Percentiles rank a stretch among this genome's conserved stretches.
Conservation (phyloP, 371 early-diverging fungal genomes). For the Haplosporangium sp. region DNA sequence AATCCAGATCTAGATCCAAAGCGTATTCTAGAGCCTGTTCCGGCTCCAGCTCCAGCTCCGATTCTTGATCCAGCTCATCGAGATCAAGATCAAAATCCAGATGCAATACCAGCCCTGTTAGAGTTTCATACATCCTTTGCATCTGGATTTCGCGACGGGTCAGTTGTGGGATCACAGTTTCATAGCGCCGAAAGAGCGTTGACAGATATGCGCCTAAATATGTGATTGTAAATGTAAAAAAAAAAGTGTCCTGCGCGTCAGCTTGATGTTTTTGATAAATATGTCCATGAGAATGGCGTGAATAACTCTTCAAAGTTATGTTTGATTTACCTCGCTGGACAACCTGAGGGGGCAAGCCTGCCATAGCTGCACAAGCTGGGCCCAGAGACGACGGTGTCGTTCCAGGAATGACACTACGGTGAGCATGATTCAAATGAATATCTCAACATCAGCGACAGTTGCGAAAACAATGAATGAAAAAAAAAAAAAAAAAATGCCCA, state of each 20-base stretch:
- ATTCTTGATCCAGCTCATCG: neutral
- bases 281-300: neutral
- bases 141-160: conserved; percentile 17
- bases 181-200: conserved; percentile 41
- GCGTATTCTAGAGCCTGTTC: too few relatives aligned
- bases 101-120: conserved; percentile 18
- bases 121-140: conserved; percentile 26
- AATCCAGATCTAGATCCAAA: too few relatives aligned
- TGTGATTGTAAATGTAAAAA: neutral
- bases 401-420: conserved; percentile 28
- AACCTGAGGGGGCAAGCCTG: conserved; percentile 25
- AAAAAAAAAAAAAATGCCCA: neutral
- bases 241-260: neutral
- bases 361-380: conserved; percentile 44
- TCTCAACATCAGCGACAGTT: neutral
- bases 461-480: too few relatives aligned
- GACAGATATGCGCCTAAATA: conserved; percentile 26
- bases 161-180: conserved; percentile 33
- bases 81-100: conserved; percentile 17
- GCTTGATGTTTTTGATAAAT: neutral
- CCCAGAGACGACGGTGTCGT: conserved; percentile 40
- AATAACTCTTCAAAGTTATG: neutral
- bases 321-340: conserved; percentile 32
- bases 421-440: neutral
- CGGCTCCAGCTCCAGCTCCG: too few relatives aligned